Evolutionary conservation across 2,329 filamentous ascomycete genomes (phyloP), one percentile per base, ranked within the genome.

Genomic region (Alternaria sp.): DNA sequence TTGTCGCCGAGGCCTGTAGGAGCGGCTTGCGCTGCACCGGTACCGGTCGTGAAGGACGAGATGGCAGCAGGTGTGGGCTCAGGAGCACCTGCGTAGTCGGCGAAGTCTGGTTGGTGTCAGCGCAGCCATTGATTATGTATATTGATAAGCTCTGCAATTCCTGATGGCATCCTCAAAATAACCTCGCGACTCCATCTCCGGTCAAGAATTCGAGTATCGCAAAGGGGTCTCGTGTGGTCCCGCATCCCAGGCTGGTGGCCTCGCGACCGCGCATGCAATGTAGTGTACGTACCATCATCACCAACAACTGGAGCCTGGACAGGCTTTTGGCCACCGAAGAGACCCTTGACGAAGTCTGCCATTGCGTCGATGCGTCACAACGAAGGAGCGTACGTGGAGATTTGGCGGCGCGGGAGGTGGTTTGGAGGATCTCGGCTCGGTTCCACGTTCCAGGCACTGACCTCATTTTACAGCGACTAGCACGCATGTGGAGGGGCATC

Each of bases 41-140:
- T 72, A 25, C 82, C 69, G 19, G 81, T 74, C n/a, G 83, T 71
- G 40, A 79, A 79, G 49, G 82, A 79, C 55, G 83, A 77, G 64
- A 85, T 77, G 61, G 84, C 83, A 23, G 81, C 81, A 49, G 85
- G 84, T 17, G 82, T 83, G 60, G 92, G 90, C 19, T 91, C 89
- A 69, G 93, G 88, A 72, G 89, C 91, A 69, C 89, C 90, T 64
- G 93, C 93, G 77, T 96, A 98, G 85, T 97, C 95, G 83, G 93
- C 93, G 80, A 97, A 97, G 83, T 97, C 94, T 97, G 78, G 40
- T 45, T 9, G 13, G 15, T 50, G 52, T 65, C 32, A 65, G 54
- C 25, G 45, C 46, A 54, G 56, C 44, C 12, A n/a, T 40, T 50
- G 23, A 15, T 50, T 15, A 36, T 25, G n/a, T 50, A 50, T 6